A percentile compares a stretch with the other conserved stretches of the same genome.
Conservation (phyloP, 805 yeast genomes). For the Lipomyces chichibuensis region DNA sequence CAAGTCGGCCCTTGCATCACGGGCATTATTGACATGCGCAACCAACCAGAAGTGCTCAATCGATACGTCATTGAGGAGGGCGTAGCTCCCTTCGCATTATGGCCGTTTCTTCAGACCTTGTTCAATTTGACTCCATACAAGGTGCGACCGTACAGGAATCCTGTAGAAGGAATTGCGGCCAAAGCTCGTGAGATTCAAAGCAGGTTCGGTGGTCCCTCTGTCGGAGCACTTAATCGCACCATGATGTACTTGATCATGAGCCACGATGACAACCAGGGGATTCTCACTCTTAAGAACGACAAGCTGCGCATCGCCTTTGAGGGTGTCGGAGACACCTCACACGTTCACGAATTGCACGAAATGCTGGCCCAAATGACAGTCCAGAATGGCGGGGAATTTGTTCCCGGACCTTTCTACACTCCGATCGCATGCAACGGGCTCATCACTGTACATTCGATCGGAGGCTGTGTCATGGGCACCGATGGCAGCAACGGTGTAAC, state of each 20-base stretch:
- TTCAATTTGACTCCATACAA: neutral
- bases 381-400: neutral
- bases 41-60: neutral
- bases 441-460: neutral
- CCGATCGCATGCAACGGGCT: neutral
- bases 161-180: neutral
- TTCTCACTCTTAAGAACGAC: neutral
- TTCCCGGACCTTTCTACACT: neutral
- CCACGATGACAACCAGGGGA: neutral
- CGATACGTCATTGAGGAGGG: neutral
- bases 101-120: neutral
- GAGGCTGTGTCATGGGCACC: neutral
- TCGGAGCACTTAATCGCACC: neutral
- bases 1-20: neutral
- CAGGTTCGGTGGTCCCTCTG: neutral
- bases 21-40: neutral
- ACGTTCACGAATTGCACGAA: neutral
- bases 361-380: neutral
- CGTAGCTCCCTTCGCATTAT: neutral
- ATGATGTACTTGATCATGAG: neutral
- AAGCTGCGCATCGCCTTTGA: neutral
- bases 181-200: neutral
- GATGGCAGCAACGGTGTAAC: neutral
- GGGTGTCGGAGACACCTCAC: neutral
- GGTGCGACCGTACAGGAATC: neutral